Conservation (phyloP, 177 flowering plant genomes). For the Vitis hybrid region DNA sequence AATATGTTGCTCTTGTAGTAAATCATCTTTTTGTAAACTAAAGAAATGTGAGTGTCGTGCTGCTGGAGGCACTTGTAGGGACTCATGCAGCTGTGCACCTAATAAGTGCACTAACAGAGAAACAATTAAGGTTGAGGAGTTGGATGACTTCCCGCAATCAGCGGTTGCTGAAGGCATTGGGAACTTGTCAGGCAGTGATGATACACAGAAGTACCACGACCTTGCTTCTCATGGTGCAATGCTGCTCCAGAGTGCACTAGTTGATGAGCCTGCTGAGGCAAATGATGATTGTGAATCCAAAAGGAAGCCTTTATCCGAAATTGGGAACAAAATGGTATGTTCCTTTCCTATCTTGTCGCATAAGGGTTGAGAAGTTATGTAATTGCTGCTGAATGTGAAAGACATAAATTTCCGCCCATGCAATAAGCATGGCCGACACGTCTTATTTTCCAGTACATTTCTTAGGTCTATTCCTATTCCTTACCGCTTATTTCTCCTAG, state of each 20-base stretch:
- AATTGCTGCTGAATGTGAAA: too few species aligned
- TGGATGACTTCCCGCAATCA: conserved; percentile 21
- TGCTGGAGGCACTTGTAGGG: conserved; percentile 46
- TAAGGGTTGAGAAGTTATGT: too few species aligned
- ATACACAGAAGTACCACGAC: conserved; percentile 12
- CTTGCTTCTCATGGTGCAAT: conserved; percentile 70
- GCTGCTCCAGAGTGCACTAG: conserved; percentile 65
- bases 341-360: conserved; percentile 8
- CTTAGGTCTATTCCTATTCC: neutral
- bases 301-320: conserved; percentile 82
- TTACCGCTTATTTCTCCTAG: neutral
- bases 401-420: too few species aligned
- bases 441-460: too few species aligned
- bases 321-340: conserved; percentile 46
- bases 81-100: conserved; percentile 60
- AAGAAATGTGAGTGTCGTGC: conserved; percentile 72
- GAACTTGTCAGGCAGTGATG: conserved; percentile 12
- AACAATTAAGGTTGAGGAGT: conserved; percentile 8
- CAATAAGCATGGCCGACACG: too few species aligned
- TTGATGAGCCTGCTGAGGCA: conserved; percentile 41
- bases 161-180: conserved; percentile 18
- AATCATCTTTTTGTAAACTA: conserved; percentile 65
- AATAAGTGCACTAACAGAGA: conserved; percentile 67
- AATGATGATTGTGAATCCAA: conserved; percentile 29
- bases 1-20: conserved; percentile 72